Conservation (phyloP, 495 filamentous ascomycete genomes). For the Apiosordaria backusii region DNA sequence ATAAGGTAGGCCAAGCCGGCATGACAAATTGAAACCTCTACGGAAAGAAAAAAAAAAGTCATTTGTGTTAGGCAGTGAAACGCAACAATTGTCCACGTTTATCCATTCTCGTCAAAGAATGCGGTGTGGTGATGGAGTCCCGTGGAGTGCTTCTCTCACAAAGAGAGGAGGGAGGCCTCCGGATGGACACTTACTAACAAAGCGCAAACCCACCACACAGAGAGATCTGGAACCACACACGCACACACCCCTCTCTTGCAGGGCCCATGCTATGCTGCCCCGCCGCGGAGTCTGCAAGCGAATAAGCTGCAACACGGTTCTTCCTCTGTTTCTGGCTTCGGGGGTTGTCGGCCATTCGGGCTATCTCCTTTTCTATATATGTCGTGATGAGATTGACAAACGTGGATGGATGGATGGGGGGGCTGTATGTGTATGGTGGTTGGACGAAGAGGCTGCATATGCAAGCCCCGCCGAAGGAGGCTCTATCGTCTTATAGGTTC, state of each 20-base stretch:
- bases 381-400: not conserved
- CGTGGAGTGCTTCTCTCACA: not conserved
- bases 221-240: not conserved
- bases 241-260: not conserved
- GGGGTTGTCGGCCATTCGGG: not conserved
- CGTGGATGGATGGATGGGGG: not conserved
- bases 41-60: not conserved
- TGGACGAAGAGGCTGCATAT: constrained; percentile 23
- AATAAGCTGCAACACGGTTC: not conserved
- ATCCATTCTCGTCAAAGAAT: not conserved
- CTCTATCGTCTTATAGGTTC: not conserved
- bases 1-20: not conserved
- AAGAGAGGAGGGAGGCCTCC: not conserved
- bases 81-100: not conserved
- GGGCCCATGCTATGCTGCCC: not conserved
- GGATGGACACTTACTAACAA: not conserved
- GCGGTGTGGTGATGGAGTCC: not conserved
- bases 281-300: not conserved
- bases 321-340: not conserved
- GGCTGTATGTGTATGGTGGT: not conserved
- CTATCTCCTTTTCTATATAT: not conserved
- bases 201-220: not conserved
- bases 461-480: constrained; percentile 16
- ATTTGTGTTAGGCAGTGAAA: not conserved
- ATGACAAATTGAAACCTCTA: not conserved